phyloP scores from a whole-genome alignment of 306 rosid genomes.

The Glycyrrhiza uralensis region DNA sequence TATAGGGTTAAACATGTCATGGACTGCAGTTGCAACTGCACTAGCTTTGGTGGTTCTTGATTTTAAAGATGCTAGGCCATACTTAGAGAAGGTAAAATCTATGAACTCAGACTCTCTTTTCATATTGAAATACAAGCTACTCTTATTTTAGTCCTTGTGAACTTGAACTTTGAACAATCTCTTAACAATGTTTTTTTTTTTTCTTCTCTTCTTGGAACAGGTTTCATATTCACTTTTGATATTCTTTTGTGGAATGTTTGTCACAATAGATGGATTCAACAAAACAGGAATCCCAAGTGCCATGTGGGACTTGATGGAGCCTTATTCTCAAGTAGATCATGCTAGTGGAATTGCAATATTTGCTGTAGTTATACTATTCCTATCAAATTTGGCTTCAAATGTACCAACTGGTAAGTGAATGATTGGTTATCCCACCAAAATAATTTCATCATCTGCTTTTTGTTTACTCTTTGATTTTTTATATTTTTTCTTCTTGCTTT shows the following conservation, averaged over 20 bases:
- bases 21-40: constrained; percentile 83
- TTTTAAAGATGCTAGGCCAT: constrained; percentile 84
- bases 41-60: constrained; percentile 86
- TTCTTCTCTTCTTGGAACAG: constrained; percentile 50
- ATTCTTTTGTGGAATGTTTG: constrained; percentile 96
- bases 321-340: constrained; percentile 55
- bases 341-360: constrained; percentile 56
- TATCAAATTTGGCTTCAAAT: constrained; percentile 91
- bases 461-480: not conserved
- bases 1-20: constrained; percentile 84
- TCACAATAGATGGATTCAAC: constrained; percentile 85
- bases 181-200: constrained; percentile 2
- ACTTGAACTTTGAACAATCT: not conserved
- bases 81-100: constrained; percentile 73
- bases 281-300: constrained; percentile 85
- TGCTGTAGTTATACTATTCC: constrained; percentile 60
- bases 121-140: no score
- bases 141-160: not conserved
- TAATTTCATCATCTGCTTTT: not conserved
- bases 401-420: constrained; percentile 77
- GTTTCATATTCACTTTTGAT: constrained; percentile 86
- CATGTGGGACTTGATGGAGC: constrained; percentile 78
- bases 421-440: not conserved
- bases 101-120: no score
- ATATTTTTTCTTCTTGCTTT: not conserved